These are phyloP conservation scores for Aspergillus brasiliensis DNA, from an alignment of 2,329 filamentous ascomycete genomes.

Conservation along the genomic window DNA sequence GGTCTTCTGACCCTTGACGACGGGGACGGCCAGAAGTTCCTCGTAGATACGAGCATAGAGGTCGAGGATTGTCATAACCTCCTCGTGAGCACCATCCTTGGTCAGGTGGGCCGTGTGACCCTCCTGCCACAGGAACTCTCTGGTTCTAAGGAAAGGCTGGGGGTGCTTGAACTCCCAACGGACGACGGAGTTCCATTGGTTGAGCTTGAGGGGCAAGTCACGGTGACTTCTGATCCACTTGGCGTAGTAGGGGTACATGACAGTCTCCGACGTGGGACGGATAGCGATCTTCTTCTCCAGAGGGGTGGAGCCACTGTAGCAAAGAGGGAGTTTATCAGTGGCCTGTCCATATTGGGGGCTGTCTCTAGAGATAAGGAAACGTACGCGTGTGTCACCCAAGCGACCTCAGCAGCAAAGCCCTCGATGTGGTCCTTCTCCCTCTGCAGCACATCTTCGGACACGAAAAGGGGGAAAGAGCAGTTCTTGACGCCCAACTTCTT, in stretches of 20 bases:
- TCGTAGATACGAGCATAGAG: slow-evolving; percentile 91
- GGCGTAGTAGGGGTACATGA: slow-evolving; percentile 95
- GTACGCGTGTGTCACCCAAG: slow-evolving; percentile 55
- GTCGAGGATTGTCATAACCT: slow-evolving; percentile 91
- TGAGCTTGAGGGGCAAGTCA: slow-evolving; percentile 88
- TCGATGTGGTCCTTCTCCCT: slow-evolving; percentile 95
- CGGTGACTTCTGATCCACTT: slow-evolving; percentile 97
- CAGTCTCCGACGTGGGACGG: slow-evolving; percentile 70
- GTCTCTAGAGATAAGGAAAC: slow-evolving; percentile 14
- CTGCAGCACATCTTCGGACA: slow-evolving; percentile 84
- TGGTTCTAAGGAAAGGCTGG: slow-evolving; percentile 80
- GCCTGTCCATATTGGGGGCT: background rate
- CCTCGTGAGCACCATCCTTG: slow-evolving; percentile 75
- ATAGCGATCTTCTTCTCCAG: slow-evolving; percentile 78
- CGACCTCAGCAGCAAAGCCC: slow-evolving; percentile 81
- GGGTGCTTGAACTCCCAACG: slow-evolving; percentile 97
- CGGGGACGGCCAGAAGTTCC: slow-evolving; percentile 88
- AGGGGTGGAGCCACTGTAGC: slow-evolving; percentile 77
- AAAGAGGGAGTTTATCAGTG: slow-evolving; percentile 25
- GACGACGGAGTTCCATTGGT: slow-evolving; percentile 97
- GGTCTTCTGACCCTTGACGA: slow-evolving; percentile 91
- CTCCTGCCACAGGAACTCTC: slow-evolving; percentile 98
- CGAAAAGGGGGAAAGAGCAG: slow-evolving; percentile 94
- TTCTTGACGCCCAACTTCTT: slow-evolving; percentile 92
- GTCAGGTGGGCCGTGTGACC: slow-evolving; percentile 91